Evolutionary conservation across 2,329 filamentous ascomycete genomes (phyloP).

Genomic region (Domatiomyces globalis): DNA sequence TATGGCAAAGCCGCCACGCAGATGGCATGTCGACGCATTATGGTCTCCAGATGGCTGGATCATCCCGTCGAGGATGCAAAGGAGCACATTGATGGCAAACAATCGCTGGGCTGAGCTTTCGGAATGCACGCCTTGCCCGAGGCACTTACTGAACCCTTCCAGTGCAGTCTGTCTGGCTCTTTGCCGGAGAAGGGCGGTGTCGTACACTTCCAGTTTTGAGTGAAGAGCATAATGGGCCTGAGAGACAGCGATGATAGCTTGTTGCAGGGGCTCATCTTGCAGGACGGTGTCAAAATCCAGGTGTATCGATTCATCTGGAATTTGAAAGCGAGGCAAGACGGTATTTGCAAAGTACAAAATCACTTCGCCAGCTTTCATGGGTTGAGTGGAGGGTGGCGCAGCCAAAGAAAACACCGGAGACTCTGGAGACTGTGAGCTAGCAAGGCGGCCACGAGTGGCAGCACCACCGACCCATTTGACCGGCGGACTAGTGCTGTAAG

Average conservation of each 20-base stretch:
- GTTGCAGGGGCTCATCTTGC: slow-evolving; percentile 7
- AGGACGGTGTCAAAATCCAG: slow-evolving; percentile 8
- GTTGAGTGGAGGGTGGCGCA: not conserved
- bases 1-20: slow-evolving; percentile 26
- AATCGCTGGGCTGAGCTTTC: slow-evolving; percentile 22
- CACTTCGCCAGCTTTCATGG: not conserved
- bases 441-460: slow-evolving; percentile 12
- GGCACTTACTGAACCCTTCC: slow-evolving; percentile 17
- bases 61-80: slow-evolving; percentile 31
- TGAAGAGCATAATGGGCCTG: slow-evolving; percentile 10
- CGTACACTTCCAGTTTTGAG: slow-evolving; percentile 1
- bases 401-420: not conserved
- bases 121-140: slow-evolving; percentile 24
- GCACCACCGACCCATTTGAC: slow-evolving; percentile 30
- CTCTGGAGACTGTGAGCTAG: slow-evolving; percentile 4
- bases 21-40: slow-evolving; percentile 25
- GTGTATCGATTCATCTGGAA: slow-evolving; percentile 4
- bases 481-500: slow-evolving; percentile 26
- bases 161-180: slow-evolving; percentile 8
- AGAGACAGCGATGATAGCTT: slow-evolving; percentile 10
- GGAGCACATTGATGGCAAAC: slow-evolving; percentile 30
- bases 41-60: slow-evolving; percentile 23
- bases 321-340: slow-evolving; percentile 1
- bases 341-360: not conserved
- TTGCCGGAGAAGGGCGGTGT: slow-evolving; percentile 4